These are phyloP conservation scores for Candida endomychidarum DNA, from an alignment of 805 yeast species.

Conservation along the genomic window DNA sequence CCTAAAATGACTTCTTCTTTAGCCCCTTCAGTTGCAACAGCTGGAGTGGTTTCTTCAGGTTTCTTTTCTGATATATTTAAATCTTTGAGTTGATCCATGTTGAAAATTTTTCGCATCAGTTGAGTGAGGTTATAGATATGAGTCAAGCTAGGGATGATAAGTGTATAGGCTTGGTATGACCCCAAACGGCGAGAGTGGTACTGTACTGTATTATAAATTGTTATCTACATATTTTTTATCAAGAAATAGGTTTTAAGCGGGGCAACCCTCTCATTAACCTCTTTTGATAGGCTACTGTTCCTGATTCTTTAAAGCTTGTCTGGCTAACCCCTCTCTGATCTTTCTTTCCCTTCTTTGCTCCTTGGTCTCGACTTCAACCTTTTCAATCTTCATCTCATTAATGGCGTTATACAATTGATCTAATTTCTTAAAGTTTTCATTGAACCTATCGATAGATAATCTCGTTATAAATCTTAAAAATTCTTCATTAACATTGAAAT, in stretches of 20 bases:
- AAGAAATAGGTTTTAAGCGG: background rate
- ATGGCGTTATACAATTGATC: conserved; percentile 47
- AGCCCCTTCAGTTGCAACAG: background rate
- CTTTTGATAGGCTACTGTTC: conserved; percentile 8
- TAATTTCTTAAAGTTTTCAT: conserved; percentile 62
- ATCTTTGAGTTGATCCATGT: conserved; percentile 18
- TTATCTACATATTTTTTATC: no score
- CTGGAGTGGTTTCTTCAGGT: conserved; percentile 1
- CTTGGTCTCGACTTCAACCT: conserved; percentile 44
- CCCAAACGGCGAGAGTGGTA: no score
- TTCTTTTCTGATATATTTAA: conserved; percentile 15
- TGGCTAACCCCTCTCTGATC: conserved; percentile 49
- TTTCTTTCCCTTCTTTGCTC: conserved; percentile 58
- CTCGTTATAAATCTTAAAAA: conserved; percentile 54
- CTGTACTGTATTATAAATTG: no score
- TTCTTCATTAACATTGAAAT: conserved; percentile 48
- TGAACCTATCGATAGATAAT: conserved; percentile 61
- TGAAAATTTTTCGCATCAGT: conserved; percentile 9
- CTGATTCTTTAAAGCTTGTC: conserved; percentile 16
- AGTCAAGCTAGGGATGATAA: no score
- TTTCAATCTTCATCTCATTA: conserved; percentile 23
- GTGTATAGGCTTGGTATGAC: no score
- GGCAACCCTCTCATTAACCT: conserved; percentile 9
- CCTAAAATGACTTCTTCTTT: conserved; percentile 38
- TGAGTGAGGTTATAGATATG: no score